Evolutionary conservation across 1,139 yeast species (phyloP), one percentile per base, ranked within the genome.

Genomic region (Entelexis paramagnoliae): DNA sequence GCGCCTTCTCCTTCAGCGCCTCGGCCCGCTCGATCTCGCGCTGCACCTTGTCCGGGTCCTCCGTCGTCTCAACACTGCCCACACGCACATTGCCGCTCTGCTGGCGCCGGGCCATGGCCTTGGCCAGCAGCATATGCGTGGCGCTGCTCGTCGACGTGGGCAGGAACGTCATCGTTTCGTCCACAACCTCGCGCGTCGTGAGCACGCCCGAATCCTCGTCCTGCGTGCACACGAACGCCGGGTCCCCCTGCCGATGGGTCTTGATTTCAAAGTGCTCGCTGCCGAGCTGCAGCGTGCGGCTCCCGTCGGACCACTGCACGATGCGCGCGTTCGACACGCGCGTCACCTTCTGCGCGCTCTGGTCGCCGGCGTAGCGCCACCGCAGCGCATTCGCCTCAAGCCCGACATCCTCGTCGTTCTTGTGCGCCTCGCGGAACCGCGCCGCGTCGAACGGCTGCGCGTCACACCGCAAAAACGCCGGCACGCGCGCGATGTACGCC

Each of bases 301-400:
- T 74, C 0, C 98, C 99, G 67, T 91, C 97, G 53, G 84, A 83
- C 99, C 99, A 91, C 65, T 85, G 83, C 30, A 91, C 77, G 54
- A 89, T 81, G 63, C 91, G 88, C 3, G 96, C 82, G 64, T 91
- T 91, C 7, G 95, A 83, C 65, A 88, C 95, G 62, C 85, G 85
- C 61, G 63, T 61, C 30, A 56, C 56, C 22, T 46, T 47, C 45
- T 53, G 55, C 32, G 41, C 47, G 28, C 79, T 84, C 50, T 76
- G 71, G 43, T 77, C 78, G 46, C 77, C 79, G 29, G 87, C 82
- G 66, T 89, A 88, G 68, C 94, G 79, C 98, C 98, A 91, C 62
- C 97, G 77, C 36, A 91, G 73, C 0, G 96, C 87, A 64, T 87
- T 87, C 63, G 84, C 88, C 58, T 83, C 85, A 54, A 77, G 69